A percentile compares a stretch with the other conserved stretches of the same genome.
Conservation (phyloP, 202 grass and related monocot species). For the Cymbopogon flexuosus region DNA sequence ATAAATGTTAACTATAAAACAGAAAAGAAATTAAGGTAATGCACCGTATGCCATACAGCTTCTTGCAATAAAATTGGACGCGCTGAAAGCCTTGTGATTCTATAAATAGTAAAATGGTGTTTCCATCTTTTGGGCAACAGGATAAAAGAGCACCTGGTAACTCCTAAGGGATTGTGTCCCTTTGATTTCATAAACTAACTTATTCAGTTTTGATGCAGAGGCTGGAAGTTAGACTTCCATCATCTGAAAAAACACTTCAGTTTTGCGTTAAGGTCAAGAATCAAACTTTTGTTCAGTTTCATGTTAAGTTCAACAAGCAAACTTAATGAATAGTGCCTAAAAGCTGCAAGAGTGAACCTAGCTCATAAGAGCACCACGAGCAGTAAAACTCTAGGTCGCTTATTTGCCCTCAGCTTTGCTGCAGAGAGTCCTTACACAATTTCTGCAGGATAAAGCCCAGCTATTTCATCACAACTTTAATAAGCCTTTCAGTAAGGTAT, state of each 20-base stretch:
- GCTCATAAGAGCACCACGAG: background rate
- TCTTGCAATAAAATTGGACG: background rate
- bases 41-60: background rate
- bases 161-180: background rate
- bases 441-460: background rate
- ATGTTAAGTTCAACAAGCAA: background rate
- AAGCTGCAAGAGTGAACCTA: background rate
- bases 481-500: background rate
- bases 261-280: background rate
- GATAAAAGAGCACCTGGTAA: background rate
- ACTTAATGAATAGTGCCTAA: background rate
- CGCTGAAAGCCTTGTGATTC: background rate
- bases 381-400: conserved; percentile 5
- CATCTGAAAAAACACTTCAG: background rate
- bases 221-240: background rate
- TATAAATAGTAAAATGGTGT: background rate
- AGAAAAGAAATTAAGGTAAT: background rate
- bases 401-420: background rate
- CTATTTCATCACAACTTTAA: background rate
- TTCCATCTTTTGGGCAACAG: background rate
- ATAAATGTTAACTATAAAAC: background rate
- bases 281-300: background rate
- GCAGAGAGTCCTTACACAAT: background rate
- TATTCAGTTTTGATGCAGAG: background rate
- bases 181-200: conserved; percentile 1